These are phyloP conservation scores for Quercus engelmannii DNA, from an alignment of 306 rosid genomes.

Conservation along the genomic window DNA sequence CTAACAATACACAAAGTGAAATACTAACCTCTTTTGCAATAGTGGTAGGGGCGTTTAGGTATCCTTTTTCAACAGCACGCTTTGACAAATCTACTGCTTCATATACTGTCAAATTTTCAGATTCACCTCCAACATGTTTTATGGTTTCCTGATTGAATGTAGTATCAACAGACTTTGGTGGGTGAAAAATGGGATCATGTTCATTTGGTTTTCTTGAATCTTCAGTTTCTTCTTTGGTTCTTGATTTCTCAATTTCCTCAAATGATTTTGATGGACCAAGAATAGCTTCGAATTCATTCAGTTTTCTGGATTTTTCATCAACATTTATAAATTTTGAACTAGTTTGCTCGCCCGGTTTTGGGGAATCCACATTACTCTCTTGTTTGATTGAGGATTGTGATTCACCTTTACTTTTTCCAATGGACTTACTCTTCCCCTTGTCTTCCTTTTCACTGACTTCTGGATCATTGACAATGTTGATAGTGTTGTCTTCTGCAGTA, in stretches of 20 bases:
- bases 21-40: slow-evolving; percentile 3
- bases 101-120: too few relatives aligned
- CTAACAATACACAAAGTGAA: not conserved
- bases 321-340: not conserved
- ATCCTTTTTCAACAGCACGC: too few relatives aligned
- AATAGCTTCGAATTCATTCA: slow-evolving; percentile 17
- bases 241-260: not conserved
- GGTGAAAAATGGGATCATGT: not conserved
- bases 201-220: not conserved
- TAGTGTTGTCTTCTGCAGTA: slow-evolving; percentile 18
- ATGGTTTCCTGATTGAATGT: not conserved
- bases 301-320: slow-evolving; percentile 11
- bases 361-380: slow-evolving; percentile 2
- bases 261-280: not conserved
- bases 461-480: slow-evolving; percentile 7
- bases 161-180: not conserved
- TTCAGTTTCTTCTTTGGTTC: not conserved
- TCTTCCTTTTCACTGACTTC: slow-evolving; percentile 6
- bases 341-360: not conserved
- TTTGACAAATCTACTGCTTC: too few relatives aligned
- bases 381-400: slow-evolving; percentile 1
- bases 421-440: slow-evolving; percentile 4
- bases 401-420: slow-evolving; percentile 19
- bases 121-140: slow-evolving; percentile 6
- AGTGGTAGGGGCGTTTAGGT: too few relatives aligned